Base-by-base conservation (phyloP, 495 filamentous ascomycete species). In the Daldinia loculata region DNA sequence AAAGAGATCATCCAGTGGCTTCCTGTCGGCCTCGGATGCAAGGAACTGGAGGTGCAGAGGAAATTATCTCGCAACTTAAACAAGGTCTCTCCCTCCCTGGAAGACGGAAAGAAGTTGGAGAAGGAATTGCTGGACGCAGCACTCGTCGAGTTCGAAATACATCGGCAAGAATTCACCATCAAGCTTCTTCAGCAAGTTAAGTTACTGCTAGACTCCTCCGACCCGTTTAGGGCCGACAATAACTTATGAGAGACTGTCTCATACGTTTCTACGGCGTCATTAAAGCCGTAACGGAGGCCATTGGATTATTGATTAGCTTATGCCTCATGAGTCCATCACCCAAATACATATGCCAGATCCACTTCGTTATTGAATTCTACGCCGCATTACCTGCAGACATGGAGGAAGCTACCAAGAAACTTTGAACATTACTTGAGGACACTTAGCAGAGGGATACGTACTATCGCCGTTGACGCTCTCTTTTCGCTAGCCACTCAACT, bases 21-120 rank as follows among this genome's bases (percentile, higher is more conserved):
- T 6, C 43, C 55, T 5, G 11, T 72, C 14, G 24, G 55, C 14
- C 59, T 76, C 2, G 53, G 62, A n/a, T 52, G 55, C 15, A 74
- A 67, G 39, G 43, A 38, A 41, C n/a, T 62, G 6, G 11, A 39
- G 3, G 22, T 69, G 6, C 14, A 38, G n/a, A 39, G 26, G 24
- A 22, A 29, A 14, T 61, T 43, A 32, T 48, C 51, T 17, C 24
- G 0, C 19, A 50, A 63, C 15, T n/a, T 75, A 1, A 9, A 30
- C 38, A 3, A 38, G 26, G 11, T 17, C 29, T 19, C 57, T 9
- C 15, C 8, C 30, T 38, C 32, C 14, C 22, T 6, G 30, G 4
- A 58, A 34, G 4, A 22, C 14, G 6, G 24, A 45, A 55, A 26
- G 8, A 6, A 8, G 32, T 22, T 45, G 4, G 55, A 60, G 48